Base-by-base conservation (phyloP, 2,329 filamentous ascomycete species). In the Fusarium mexicanum region DNA sequence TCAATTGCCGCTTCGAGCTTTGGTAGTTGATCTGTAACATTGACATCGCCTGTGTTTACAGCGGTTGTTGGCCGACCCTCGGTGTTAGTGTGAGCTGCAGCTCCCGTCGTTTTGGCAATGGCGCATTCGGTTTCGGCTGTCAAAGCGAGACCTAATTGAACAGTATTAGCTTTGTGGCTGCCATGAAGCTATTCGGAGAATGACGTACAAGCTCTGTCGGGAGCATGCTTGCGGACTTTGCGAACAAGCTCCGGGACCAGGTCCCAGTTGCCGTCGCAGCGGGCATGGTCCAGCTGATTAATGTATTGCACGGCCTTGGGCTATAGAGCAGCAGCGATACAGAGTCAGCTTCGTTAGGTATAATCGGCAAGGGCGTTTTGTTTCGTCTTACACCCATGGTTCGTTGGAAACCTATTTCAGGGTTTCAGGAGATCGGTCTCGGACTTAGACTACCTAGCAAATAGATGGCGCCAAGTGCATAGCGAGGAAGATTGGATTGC, bases 171-270 rank as follows among this genome's bases (percentile, higher is more conserved):
- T 44, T 51, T 35, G 26, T 41, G 33, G 10, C n/a, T 37, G 50
- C 38, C 46, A 31, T 55, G 48, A 58, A 40, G 40, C 44, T 50
- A 51, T 64, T 58, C 55, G 37, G 59, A 58, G 35, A 54, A 64
- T 54, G 58, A 48, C 90, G 78, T 92, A 98, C 96, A 98, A 84
- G 90, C 90, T 82, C 94, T 90, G 70, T 93, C 90, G 46, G 95
- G 92, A 77, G 95, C 94, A 88, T 99, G 96, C 84, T 99, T 98
- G 80, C 93, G 93, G 79, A 98, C 89, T 84, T 99, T 99, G 81
- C 96, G 91, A 78, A 96, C 92, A 73, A 97, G 89, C 85, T 98
- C 96, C 33, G 94, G 94, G 37, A 98, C 89, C 37, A 93, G 91
- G 76, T 91, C 87, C 96, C 96, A 99, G 82, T 91, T 92, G 60